phyloP scores from a whole-genome alignment of 495 filamentous ascomycete species.

The Geopyxis carbonaria region DNA sequence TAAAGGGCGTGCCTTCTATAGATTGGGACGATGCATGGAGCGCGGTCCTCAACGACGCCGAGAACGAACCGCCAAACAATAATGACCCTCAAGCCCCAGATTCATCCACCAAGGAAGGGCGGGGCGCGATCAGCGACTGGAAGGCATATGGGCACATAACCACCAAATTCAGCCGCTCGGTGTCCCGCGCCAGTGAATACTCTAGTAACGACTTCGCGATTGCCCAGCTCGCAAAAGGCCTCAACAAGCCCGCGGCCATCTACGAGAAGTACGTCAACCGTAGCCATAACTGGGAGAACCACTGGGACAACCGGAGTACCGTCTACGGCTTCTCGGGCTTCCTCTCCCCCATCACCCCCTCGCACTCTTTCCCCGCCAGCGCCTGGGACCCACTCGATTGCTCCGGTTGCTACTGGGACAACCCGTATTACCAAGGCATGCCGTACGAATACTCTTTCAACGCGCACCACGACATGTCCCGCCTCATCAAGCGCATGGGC shows the following conservation, averaged over 20 bases:
- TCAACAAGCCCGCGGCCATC: slow-evolving; percentile 36
- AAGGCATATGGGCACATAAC: slow-evolving; percentile 46
- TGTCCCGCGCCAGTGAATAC: slow-evolving; percentile 53
- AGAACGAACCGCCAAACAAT: slow-evolving; percentile 41
- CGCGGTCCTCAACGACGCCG: slow-evolving; percentile 56
- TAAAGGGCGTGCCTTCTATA: slow-evolving; percentile 48
- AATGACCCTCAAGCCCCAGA: slow-evolving; percentile 42
- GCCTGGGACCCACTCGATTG: slow-evolving; percentile 44
- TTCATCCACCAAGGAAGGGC: slow-evolving; percentile 50
- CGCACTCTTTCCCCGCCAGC: slow-evolving; percentile 37
- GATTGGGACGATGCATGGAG: slow-evolving; percentile 53
- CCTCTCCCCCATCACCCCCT: slow-evolving; percentile 39
- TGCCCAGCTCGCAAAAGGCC: slow-evolving; percentile 40
- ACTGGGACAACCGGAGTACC: slow-evolving; percentile 44
- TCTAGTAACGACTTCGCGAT: slow-evolving; percentile 51
- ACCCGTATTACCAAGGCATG: slow-evolving; percentile 43
- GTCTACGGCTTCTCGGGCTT: slow-evolving; percentile 46
- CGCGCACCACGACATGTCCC: slow-evolving; percentile 48
- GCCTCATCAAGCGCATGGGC: slow-evolving; percentile 40
- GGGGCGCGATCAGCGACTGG: slow-evolving; percentile 58
- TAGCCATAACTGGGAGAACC: slow-evolving; percentile 53
- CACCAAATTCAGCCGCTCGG: slow-evolving; percentile 41
- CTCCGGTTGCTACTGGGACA: slow-evolving; percentile 51
- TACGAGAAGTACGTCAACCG: slow-evolving; percentile 44
- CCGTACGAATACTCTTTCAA: slow-evolving; percentile 57